A percentile compares a stretch with the other conserved stretches of the same genome.
Evolutionary conservation across 2,329 filamentous ascomycete species (phyloP).

Genomic region (Myriosclerotinia curreyana): DNA sequence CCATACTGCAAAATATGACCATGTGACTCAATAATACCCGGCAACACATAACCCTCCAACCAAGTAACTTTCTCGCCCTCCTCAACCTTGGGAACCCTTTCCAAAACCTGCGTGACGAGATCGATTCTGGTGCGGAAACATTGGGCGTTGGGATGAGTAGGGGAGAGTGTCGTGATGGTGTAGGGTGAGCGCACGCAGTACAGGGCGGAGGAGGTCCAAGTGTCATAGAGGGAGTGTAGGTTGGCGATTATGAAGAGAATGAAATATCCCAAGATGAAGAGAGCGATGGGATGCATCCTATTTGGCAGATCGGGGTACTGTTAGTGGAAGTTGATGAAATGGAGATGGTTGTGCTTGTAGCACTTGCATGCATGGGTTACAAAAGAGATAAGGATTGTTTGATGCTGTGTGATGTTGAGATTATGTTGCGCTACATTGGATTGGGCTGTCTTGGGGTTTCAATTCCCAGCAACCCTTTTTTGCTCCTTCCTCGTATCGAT

Average conservation of each 20-base stretch:
- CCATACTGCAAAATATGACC: constrained; percentile 65
- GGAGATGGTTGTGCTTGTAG: neutral
- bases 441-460: neutral
- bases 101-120: constrained; percentile 49
- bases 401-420: neutral
- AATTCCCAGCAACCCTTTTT: neutral
- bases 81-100: constrained; percentile 35
- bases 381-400: neutral
- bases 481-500: neutral
- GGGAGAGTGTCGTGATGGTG: constrained; percentile 45
- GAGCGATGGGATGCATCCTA: constrained; percentile 18
- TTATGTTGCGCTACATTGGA: neutral
- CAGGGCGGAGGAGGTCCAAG: constrained; percentile 23
- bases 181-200: constrained; percentile 36
- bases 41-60: constrained; percentile 55
- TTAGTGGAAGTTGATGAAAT: neutral
- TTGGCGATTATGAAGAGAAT: constrained; percentile 18
- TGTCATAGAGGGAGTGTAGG: constrained; percentile 17
- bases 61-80: constrained; percentile 36
- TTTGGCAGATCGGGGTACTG: neutral
- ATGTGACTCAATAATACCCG: constrained; percentile 69
- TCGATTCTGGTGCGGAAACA: constrained; percentile 58
- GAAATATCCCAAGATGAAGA: constrained; percentile 18
- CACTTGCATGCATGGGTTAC: neutral
- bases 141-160: constrained; percentile 42